These are phyloP conservation scores for Corinectria fuckeliana DNA, from an alignment of 2,329 filamentous ascomycete species.

Conservation along the genomic window DNA sequence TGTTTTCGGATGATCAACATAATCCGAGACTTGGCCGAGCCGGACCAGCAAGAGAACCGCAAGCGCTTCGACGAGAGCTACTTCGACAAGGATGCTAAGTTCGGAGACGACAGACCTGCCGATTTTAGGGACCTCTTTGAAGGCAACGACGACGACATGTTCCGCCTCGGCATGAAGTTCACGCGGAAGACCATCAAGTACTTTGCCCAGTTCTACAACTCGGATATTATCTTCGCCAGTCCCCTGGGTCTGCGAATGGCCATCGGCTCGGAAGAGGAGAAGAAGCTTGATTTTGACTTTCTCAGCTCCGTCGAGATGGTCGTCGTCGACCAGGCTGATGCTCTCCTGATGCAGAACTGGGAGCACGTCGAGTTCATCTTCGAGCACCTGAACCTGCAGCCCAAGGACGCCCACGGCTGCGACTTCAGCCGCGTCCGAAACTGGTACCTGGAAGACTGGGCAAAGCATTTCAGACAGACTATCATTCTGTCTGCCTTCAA, in stretches of 20 bases:
- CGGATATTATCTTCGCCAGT: conserved; percentile 91
- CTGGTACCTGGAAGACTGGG: conserved; percentile 93
- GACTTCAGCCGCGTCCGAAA: conserved; percentile 89
- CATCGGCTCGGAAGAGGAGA: conserved; percentile 77
- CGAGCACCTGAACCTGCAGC: conserved; percentile 87
- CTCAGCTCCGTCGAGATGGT: conserved; percentile 92
- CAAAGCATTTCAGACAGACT: conserved; percentile 83
- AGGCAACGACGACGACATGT: conserved; percentile 97
- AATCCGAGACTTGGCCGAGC: conserved; percentile 76
- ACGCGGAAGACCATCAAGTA: conserved; percentile 95
- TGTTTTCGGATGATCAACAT: conserved; percentile 80
- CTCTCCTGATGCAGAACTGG: conserved; percentile 97
- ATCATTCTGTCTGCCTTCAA: conserved; percentile 82
- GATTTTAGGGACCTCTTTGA: conserved; percentile 91
- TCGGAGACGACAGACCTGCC: conserved; percentile 76
- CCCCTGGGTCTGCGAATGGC: conserved; percentile 89
- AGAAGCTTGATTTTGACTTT: conserved; percentile 81
- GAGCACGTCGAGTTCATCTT: conserved; percentile 94
- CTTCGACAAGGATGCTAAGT: conserved; percentile 67
- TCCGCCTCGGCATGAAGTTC: conserved; percentile 94
- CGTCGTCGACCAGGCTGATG: conserved; percentile 90
- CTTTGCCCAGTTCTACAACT: conserved; percentile 94
- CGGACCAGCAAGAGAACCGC: conserved; percentile 93
- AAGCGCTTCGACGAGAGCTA: conserved; percentile 91
- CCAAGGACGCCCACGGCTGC: conserved; percentile 87